A percentile compares a stretch with the other conserved stretches of the same genome.
Evolutionary conservation across 352 stramenopile species (phyloP).

Genomic region (Phytophthora sansomeana): DNA sequence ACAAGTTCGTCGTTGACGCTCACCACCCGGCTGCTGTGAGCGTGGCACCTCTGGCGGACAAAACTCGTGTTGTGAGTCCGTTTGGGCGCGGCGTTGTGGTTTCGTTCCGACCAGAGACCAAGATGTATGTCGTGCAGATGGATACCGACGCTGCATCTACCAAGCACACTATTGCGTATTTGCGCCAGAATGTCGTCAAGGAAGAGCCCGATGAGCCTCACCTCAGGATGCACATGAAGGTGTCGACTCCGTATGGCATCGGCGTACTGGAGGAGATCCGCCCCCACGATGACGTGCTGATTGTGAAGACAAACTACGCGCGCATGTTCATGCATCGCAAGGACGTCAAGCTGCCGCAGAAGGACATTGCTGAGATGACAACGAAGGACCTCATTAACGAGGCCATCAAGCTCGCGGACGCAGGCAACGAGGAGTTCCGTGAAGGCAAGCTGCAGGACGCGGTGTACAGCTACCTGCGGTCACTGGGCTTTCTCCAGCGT

Average conservation of each 20-base stretch:
- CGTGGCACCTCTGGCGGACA: slow-evolving; percentile 72
- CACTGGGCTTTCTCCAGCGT: slow-evolving; percentile 74
- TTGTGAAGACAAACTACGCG: slow-evolving; percentile 72
- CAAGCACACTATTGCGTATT: slow-evolving; percentile 71
- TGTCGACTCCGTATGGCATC: slow-evolving; percentile 74
- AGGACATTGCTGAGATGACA: slow-evolving; percentile 76
- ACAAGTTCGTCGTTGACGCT: slow-evolving; percentile 66
- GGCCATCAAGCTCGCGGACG: slow-evolving; percentile 68
- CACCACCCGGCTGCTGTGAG: slow-evolving; percentile 76
- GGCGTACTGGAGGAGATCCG: slow-evolving; percentile 78
- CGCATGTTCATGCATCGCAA: slow-evolving; percentile 85
- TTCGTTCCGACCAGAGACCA: slow-evolving; percentile 71
- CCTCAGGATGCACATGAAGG: slow-evolving; percentile 83
- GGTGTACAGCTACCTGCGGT: slow-evolving; percentile 79
- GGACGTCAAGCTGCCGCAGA: slow-evolving; percentile 72
- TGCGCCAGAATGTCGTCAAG: slow-evolving; percentile 69
- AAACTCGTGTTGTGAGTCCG: slow-evolving; percentile 74
- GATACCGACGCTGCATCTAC: slow-evolving; percentile 66
- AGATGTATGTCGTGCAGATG: slow-evolving; percentile 87
- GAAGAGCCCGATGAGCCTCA: slow-evolving; percentile 74
- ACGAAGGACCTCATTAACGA: slow-evolving; percentile 80
- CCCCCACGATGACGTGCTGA: slow-evolving; percentile 64
- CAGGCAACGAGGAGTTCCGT: slow-evolving; percentile 80
- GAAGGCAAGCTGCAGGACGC: slow-evolving; percentile 66
- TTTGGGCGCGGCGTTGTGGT: slow-evolving; percentile 81